phyloP scores from a whole-genome alignment of 116 monocot species.

The Phalaenopsis hybrid region DNA sequence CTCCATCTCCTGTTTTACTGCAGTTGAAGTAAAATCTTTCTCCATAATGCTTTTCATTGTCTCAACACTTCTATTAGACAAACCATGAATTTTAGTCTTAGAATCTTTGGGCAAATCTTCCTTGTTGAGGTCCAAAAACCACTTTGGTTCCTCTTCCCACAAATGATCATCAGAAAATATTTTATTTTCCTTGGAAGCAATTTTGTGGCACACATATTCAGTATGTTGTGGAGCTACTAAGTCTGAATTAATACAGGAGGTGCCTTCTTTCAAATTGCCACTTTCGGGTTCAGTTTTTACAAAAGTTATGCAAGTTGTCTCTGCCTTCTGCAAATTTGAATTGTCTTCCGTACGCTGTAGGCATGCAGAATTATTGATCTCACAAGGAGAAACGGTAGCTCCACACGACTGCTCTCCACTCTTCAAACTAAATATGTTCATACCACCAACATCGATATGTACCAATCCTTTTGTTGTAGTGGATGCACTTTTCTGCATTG shows the following conservation, averaged over 20 bases:
- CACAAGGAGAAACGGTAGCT: neutral
- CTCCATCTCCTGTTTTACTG: conserved; percentile 2
- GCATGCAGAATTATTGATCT: conserved; percentile 6
- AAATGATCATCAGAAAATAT: neutral
- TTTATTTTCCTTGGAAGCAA: neutral
- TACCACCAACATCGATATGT: conserved; percentile 21
- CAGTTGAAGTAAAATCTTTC: conserved; percentile 2
- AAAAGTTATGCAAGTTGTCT: neutral
- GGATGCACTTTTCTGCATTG: neutral
- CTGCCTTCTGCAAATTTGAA: conserved; percentile 2
- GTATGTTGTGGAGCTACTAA: neutral
- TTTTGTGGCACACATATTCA: neutral
- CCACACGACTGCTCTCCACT: neutral
- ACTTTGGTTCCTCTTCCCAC: neutral
- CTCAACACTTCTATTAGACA: neutral
- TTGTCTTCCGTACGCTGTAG: conserved; percentile 6
- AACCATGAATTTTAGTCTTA: neutral
- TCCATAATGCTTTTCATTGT: conserved; percentile 3
- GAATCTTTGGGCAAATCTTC: conserved; percentile 8
- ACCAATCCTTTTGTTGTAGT: conserved; percentile 8
- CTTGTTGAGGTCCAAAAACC: conserved; percentile 19
- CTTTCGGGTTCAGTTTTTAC: conserved; percentile 6
- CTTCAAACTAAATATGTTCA: neutral
- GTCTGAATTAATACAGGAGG: neutral
- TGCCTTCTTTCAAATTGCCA: conserved; percentile 1